Conservation (phyloP, 208 protist species). For the Wallacemonas rigidus region DNA sequence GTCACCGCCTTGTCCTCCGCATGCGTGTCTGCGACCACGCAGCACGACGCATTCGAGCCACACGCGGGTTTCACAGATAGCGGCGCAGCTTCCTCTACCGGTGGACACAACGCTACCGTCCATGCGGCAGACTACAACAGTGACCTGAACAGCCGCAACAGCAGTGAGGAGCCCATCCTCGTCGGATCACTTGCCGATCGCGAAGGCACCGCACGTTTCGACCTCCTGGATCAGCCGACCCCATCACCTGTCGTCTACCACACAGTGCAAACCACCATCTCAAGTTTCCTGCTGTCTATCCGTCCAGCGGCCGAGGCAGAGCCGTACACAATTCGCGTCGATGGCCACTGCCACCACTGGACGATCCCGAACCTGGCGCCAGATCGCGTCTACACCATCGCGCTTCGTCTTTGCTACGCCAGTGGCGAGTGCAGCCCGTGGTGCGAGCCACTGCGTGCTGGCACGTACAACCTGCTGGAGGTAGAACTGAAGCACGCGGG, state of each 20-base stretch:
- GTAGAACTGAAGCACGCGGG: conserved; percentile 66
- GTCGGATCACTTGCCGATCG: not conserved
- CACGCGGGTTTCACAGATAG: not conserved
- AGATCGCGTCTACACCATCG: conserved; percentile 70
- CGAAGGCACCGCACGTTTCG: conserved; percentile 22
- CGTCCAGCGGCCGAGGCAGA: conserved; percentile 49
- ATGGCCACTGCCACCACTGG: conserved; percentile 45
- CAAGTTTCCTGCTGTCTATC: conserved; percentile 52
- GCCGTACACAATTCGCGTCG: conserved; percentile 57
- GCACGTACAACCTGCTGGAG: conserved; percentile 76
- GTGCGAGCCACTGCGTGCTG: conserved; percentile 52
- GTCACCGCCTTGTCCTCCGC: not conserved
- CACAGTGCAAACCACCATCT: conserved; percentile 44
- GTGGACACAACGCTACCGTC: too few relatives aligned
- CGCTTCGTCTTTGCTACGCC: conserved; percentile 77
- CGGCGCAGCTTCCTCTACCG: not conserved
- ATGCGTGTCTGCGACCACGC: not conserved
- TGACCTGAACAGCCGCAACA: conserved; percentile 17
- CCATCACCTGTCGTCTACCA: conserved; percentile 48
- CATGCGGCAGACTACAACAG: not conserved
- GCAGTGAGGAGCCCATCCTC: not conserved
- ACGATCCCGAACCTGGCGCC: conserved; percentile 59
- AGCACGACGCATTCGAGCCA: not conserved
- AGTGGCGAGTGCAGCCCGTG: conserved; percentile 70
- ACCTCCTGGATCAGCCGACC: conserved; percentile 57